Base-by-base conservation (phyloP, 2,329 filamentous ascomycete genomes). In the Paramyrothecium roridum region DNA sequence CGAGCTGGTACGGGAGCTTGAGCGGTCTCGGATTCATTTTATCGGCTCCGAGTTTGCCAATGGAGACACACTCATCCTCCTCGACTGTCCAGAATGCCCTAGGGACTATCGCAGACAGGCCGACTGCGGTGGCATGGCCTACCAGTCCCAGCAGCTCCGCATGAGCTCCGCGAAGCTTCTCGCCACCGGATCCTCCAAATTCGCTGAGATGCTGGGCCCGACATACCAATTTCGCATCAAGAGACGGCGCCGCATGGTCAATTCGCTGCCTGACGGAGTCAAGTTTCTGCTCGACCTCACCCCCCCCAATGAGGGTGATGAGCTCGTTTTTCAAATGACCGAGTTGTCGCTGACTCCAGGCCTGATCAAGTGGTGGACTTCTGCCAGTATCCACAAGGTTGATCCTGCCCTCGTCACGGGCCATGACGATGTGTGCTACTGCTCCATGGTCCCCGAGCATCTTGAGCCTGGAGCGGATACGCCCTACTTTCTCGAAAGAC, bases 231-330 rank as follows among this genome's bases (percentile, higher is more conserved):
- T 69, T 22, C 72, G 72, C 6, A 62, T 71, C 17, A 67, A 64
- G 40, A 70, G 76, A 21, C 73, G 71, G 16, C 70, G 70, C 20
- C 70, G 70, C 46, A 59, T 73, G 37, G 62, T 63, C 40, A 70
- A 70, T 22, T 64, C 62, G 16, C 63, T 76, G 11, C 73, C 72
- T 0, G 60, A 68, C 2, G 79, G 76, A 0, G 70, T 88, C 63
- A 77, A 78, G 55, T 88, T 81, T 59, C 71, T 88, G 19, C 62
- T 90, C 37, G 85, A 90, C 60, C 73, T 89, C 13, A 88, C 85
- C 0, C 86, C 86, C 0, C 78, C 82, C 0, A 70, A 70, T 0
- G 80, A 87, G 63, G 87, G 84, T 2, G 84, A 88, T 2, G 85
- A 87, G 13, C 78, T 84, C 11, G 80, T 86, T 2, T 79, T 82